phyloP scores from a whole-genome alignment of 345 rosid genomes.

The Fremontodendron californicum region DNA sequence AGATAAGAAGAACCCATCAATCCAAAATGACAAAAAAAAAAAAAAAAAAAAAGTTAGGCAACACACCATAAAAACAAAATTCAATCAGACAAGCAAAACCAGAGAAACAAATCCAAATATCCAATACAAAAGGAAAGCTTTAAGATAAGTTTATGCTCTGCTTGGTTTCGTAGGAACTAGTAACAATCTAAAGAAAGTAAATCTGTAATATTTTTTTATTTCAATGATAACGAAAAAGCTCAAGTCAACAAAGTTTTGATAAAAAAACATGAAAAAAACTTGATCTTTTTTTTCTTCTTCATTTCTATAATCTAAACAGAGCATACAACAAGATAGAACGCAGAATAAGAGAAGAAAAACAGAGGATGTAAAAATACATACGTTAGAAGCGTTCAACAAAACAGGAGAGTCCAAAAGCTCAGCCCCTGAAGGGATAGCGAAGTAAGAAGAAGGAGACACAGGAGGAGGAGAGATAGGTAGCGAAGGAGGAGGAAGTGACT shows the following conservation, averaged over 20 bases:
- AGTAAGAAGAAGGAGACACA: slow-evolving; percentile 67
- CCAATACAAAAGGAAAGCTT: neutral
- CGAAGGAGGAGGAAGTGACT: slow-evolving; percentile 70
- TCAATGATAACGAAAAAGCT: neutral
- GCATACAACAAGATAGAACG: neutral
- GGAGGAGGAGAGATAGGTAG: slow-evolving; percentile 71
- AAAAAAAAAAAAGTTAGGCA: neutral
- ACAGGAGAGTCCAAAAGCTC: slow-evolving; percentile 88
- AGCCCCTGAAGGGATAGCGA: slow-evolving; percentile 76
- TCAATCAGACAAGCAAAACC: neutral
- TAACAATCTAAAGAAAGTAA: neutral
- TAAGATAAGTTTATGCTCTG: neutral
- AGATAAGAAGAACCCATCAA: neutral
- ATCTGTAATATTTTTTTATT: neutral
- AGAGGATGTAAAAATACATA: slow-evolving; percentile 25
- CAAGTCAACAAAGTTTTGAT: no score
- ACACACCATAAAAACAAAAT: neutral
- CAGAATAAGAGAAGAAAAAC: neutral
- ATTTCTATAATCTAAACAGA: slow-evolving; percentile 1
- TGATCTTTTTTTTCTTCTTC: no score
- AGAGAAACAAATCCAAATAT: neutral
- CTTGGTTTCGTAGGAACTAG: neutral
- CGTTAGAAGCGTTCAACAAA: slow-evolving; percentile 56
- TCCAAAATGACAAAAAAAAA: neutral
- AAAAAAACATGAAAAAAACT: no score